Evolutionary conservation across 2,329 filamentous ascomycete genomes (phyloP).

Genomic region (Stachybotrys elegans): DNA sequence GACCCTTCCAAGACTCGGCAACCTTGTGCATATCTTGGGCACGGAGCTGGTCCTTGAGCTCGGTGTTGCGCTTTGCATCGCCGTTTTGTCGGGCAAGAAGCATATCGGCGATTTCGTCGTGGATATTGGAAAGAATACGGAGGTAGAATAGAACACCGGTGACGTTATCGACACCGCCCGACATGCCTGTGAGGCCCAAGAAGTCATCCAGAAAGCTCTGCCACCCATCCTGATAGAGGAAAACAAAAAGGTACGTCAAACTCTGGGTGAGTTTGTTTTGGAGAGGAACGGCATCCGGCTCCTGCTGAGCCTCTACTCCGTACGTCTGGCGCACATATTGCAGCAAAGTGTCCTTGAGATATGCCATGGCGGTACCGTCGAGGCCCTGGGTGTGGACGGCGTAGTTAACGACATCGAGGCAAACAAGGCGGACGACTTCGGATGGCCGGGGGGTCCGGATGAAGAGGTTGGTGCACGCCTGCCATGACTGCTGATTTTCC

Average conservation of each 20-base stretch:
- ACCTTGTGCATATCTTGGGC: constrained; percentile 85
- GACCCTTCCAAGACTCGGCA: constrained; percentile 84
- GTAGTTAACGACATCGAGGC: constrained; percentile 89
- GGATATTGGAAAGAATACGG: constrained; percentile 80
- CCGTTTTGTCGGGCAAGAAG: constrained; percentile 71
- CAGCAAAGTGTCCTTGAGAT: constrained; percentile 77
- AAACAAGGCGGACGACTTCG: constrained; percentile 83
- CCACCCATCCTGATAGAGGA: constrained; percentile 83
- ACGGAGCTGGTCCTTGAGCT: constrained; percentile 86
- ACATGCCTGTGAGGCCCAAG: constrained; percentile 63
- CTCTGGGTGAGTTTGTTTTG: constrained; percentile 98
- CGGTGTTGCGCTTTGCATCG: constrained; percentile 80
- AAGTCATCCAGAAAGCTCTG: constrained; percentile 89
- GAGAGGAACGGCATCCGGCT: constrained; percentile 67
- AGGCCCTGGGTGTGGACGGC: constrained; percentile 77
- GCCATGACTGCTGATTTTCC: constrained; percentile 80
- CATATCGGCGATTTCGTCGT: constrained; percentile 96
- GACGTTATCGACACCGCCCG: constrained; percentile 63
- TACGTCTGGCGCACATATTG: constrained; percentile 77
- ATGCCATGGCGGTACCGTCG: constrained; percentile 64
- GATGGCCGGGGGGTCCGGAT: constrained; percentile 68
- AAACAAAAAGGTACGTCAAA: constrained; percentile 86
- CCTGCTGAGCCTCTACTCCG: constrained; percentile 50
- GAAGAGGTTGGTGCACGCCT: constrained; percentile 83
- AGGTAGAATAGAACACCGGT: constrained; percentile 81